phyloP scores from a whole-genome alignment of 2,329 filamentous ascomycete genomes.

The Pseudocercospora cruenta region DNA sequence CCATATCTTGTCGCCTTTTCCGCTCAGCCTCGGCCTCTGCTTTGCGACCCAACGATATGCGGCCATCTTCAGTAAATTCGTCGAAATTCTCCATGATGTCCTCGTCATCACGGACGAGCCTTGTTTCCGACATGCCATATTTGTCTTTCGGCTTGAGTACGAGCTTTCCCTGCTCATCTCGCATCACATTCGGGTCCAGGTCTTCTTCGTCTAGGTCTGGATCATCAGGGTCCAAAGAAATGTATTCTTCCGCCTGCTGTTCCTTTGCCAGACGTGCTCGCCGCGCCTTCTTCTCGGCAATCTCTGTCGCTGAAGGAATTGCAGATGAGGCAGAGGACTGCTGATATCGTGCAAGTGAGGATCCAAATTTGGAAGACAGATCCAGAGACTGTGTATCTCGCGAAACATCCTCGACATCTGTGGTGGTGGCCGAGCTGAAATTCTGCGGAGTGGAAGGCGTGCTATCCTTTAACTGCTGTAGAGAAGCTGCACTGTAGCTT shows the following conservation, averaged over 20 bases:
- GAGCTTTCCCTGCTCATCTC: conserved; percentile 48
- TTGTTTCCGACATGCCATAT: conserved; percentile 60
- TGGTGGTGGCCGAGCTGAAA: conserved; percentile 41
- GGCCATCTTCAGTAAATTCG: conserved; percentile 72
- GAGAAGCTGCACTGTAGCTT: conserved; percentile 81
- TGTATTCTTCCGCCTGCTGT: conserved; percentile 59
- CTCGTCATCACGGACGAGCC: conserved; percentile 83
- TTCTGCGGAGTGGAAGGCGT: conserved; percentile 81
- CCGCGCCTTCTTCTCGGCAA: conserved; percentile 87
- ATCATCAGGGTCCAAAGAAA: conserved; percentile 66
- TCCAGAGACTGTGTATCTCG: conserved; percentile 49
- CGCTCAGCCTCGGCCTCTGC: conserved; percentile 73
- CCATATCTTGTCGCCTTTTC: conserved; percentile 73
- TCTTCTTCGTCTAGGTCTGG: conserved; percentile 49
- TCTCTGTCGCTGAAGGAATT: conserved; percentile 82
- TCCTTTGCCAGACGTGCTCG: conserved; percentile 78
- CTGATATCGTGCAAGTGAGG: conserved; percentile 42
- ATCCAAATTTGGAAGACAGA: conserved; percentile 61
- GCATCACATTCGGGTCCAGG: conserved; percentile 44
- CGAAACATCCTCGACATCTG: conserved; percentile 50
- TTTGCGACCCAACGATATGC: conserved; percentile 74
- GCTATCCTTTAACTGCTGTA: conserved; percentile 82
- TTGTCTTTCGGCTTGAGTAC: conserved; percentile 62
- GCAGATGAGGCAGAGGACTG: conserved; percentile 40
- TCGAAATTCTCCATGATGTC: conserved; percentile 93